Base-by-base conservation (phyloP, 2,329 filamentous ascomycete genomes). In the Sphaerulina musiva region DNA sequence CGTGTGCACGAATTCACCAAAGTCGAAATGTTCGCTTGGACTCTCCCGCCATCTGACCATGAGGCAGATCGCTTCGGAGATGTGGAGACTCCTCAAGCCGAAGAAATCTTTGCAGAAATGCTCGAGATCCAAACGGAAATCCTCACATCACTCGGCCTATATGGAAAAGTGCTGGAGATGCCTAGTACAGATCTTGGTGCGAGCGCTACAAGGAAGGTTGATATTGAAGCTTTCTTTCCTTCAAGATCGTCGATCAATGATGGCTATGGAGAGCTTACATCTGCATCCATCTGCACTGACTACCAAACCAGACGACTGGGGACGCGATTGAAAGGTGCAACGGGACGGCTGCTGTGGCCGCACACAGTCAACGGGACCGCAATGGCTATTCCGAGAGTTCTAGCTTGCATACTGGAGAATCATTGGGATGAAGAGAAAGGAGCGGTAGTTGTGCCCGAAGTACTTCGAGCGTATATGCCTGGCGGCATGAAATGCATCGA, bases 1-100 rank as follows among this genome's bases (percentile, higher is more conserved):
- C 86, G 93, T 29, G 93, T 98, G 3, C 93, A 98, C 72, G 93
- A 98, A 72, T 98, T 98, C 73, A 95, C 90, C 29, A 98, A 98
- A 70, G 92, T 98, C 0, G 93, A 98, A 72, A 84, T 98, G 78
- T 97, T 98, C 69, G 90, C 87, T 0, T 98, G 93, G 93, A 86
- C 89, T 54, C 64, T 2, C 68, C 66, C 32, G 8, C 46, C 46
- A 36, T 67, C 57, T 12, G 54, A 63, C 42, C 23, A 58, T 46
- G 45, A 57, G 20, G 53, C 49, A 20, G 63, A 64, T 23, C 62
- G 64, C 9, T 69, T 69, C 46, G 64, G 59, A 41, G 58, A 58
- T 4, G 53, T 54, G 8, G 64, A 65, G 11, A 46, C 49, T 12
- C 58, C 62, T 45, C 72, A 70, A 40, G 75, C 82, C 0, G 74